phyloP scores from a whole-genome alignment of 2,329 filamentous ascomycete genomes.

The Sporothrix schenckii region DNA sequence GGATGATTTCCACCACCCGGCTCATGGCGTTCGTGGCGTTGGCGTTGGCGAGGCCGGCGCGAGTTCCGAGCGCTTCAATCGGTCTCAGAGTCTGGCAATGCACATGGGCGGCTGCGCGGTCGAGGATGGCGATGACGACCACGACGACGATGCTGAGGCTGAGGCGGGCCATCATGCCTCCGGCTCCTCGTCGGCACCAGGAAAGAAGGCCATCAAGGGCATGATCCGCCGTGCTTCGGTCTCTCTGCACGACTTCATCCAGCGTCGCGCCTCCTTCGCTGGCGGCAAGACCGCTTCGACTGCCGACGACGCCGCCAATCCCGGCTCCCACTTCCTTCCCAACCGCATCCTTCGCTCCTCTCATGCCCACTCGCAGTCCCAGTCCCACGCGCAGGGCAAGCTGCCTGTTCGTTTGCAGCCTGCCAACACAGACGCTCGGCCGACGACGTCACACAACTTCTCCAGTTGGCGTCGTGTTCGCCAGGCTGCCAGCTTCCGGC shows the following conservation, averaged over 20 bases:
- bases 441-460: conserved; percentile 53
- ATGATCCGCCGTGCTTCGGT: conserved; percentile 60
- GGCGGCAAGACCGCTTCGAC: conserved; percentile 33
- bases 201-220: conserved; percentile 49
- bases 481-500: conserved; percentile 55
- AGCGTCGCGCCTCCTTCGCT: conserved; percentile 51
- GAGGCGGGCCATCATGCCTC: conserved; percentile 15
- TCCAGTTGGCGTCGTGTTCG: conserved; percentile 55
- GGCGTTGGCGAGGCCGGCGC: conserved; percentile 26
- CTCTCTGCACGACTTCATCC: conserved; percentile 56
- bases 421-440: conserved; percentile 40
- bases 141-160: conserved; percentile 24
- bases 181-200: conserved; percentile 25
- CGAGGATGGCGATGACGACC: conserved; percentile 44
- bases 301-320: conserved; percentile 35
- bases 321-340: conserved; percentile 23
- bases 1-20: conserved; percentile 25
- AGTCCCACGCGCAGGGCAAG: conserved; percentile 25
- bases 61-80: conserved; percentile 3
- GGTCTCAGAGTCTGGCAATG: conserved; percentile 1
- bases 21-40: conserved; percentile 17
- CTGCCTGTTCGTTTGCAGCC: conserved; percentile 17
- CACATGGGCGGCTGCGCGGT: conserved; percentile 31
- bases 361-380: conserved; percentile 43
- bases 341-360: conserved; percentile 36